phyloP scores from a whole-genome alignment of 179 eudicot genomes.

The Vitellaria paradoxa region DNA sequence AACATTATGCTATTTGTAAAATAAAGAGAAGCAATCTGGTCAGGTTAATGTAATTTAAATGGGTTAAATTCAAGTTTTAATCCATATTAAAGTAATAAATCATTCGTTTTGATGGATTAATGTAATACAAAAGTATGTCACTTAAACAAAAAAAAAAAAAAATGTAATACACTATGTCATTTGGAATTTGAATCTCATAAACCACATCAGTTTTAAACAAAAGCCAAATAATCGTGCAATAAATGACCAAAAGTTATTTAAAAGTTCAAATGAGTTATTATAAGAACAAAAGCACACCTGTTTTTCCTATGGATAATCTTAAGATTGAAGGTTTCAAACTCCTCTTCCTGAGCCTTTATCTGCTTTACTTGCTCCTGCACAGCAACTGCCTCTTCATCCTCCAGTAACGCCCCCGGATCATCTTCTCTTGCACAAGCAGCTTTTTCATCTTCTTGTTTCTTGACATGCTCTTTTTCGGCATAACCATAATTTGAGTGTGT shows the following conservation, averaged over 20 bases:
- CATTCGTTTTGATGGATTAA: too few relatives aligned
- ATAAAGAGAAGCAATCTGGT: too few relatives aligned
- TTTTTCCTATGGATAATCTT: conserved; percentile 93
- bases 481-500: conserved; percentile 67
- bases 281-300: conserved; percentile 43
- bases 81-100: too few relatives aligned
- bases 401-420: conserved; percentile 65
- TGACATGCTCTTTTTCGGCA: conserved; percentile 55
- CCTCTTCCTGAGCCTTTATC: conserved; percentile 96
- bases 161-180: too few relatives aligned
- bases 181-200: too few relatives aligned
- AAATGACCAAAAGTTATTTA: background rate
- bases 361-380: conserved; percentile 99
- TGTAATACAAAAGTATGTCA: too few relatives aligned
- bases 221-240: background rate
- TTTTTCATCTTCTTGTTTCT: conserved; percentile 51
- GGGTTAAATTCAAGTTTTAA: too few relatives aligned
- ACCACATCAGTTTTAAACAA: too few relatives aligned
- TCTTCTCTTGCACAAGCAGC: conserved; percentile 51
- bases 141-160: too few relatives aligned
- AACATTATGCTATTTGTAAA: too few relatives aligned
- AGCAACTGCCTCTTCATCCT: conserved; percentile 98
- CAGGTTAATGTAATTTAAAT: too few relatives aligned
- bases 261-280: background rate
- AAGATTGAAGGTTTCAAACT: conserved; percentile 90